These are phyloP conservation scores for Acanthamoeba castellanii DNA, from an alignment of 208 protist genomes.

Conservation along the genomic window DNA sequence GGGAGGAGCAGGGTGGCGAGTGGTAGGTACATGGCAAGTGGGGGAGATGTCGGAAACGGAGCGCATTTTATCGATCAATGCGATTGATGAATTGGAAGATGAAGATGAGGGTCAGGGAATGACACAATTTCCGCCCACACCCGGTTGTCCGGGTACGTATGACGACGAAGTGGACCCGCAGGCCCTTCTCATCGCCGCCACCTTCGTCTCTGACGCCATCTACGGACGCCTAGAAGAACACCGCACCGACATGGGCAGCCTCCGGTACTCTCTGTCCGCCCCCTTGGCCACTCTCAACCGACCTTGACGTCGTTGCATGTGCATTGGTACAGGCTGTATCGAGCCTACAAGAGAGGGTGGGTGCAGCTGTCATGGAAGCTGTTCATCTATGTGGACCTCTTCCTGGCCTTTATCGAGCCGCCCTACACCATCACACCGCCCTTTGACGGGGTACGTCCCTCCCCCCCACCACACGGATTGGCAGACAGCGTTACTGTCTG, in stretches of 20 bases:
- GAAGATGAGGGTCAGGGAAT: background rate
- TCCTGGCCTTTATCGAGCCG: constrained; percentile 1
- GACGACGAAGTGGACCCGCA: background rate
- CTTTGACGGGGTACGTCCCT: background rate
- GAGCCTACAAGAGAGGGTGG: background rate
- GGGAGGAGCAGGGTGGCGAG: background rate
- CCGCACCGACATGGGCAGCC: constrained; percentile 16
- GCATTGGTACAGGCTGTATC: background rate
- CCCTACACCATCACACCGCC: constrained; percentile 24
- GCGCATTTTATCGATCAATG: background rate
- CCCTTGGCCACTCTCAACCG: background rate
- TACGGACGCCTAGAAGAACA: constrained; percentile 21
- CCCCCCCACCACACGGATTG: background rate
- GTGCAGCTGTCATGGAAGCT: constrained; percentile 10
- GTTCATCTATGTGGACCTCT: constrained; percentile 26
- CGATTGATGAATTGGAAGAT: background rate
- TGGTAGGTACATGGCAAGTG: background rate
- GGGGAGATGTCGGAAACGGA: background rate
- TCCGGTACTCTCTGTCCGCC: background rate
- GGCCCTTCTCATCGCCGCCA: constrained; percentile 4
- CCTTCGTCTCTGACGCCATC: constrained; percentile 28
- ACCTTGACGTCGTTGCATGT: background rate
- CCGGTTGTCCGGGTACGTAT: background rate
- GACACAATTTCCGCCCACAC: background rate
- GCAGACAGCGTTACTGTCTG: too few relatives aligned